phyloP scores from a whole-genome alignment of 192 early-diverging fungal genomes.

The Gigaspora rosea region DNA sequence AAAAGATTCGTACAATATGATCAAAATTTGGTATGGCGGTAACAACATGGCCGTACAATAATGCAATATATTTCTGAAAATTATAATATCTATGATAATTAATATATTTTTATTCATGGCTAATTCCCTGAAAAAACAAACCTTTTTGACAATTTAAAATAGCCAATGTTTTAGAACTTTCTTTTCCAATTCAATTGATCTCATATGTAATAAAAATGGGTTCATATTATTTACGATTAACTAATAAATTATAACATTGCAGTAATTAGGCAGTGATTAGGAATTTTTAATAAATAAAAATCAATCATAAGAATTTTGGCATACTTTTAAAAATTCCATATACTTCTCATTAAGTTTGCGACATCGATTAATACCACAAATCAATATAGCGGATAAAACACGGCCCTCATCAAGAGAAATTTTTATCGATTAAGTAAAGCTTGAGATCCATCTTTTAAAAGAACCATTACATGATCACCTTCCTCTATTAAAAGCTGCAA shows the following conservation, averaged over 20 bases:
- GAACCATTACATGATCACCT: too few relatives aligned
- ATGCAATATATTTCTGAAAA: too few relatives aligned
- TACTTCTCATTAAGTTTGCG: background rate
- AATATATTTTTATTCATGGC: too few relatives aligned
- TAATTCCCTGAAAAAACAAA: too few relatives aligned
- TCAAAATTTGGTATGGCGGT: constrained; percentile 44
- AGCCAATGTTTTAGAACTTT: constrained; percentile 36
- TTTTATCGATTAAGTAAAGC: too few relatives aligned
- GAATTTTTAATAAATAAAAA: background rate
- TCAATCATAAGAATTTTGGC: background rate
- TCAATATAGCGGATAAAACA: too few relatives aligned
- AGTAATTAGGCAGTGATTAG: too few relatives aligned
- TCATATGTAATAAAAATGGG: constrained; percentile 37
- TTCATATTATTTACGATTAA: constrained; percentile 39
- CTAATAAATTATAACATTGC: background rate
- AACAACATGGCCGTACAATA: constrained; percentile 37
- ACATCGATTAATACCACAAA: too few relatives aligned
- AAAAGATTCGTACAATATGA: too few relatives aligned
- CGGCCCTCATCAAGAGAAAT: too few relatives aligned
- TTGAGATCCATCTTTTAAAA: too few relatives aligned
- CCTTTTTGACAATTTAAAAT: constrained; percentile 7
- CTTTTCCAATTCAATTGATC: constrained; percentile 41
- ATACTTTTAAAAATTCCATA: constrained; percentile 37
- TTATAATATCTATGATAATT: constrained; percentile 14
- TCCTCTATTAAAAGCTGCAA: background rate